Base-by-base conservation (phyloP, 2,329 filamentous ascomycete genomes). In the Neonectria ditissima region DNA sequence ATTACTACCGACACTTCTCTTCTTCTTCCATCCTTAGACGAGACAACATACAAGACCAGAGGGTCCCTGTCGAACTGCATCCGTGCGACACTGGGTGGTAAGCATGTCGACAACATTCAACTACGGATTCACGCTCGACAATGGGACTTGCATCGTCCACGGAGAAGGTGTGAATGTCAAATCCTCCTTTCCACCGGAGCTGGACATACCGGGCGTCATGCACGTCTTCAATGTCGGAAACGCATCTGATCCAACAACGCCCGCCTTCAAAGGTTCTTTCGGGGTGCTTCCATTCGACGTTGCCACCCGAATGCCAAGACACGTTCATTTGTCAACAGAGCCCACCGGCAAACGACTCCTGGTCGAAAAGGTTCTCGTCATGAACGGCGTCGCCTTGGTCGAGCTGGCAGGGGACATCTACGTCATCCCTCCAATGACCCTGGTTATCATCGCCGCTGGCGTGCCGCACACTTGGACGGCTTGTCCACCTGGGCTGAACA, bases 401-500 rank as follows among this genome's bases (percentile, higher is more conserved):
- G 51, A 54, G 39, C 51, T 54, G 6, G 51, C 30, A 11, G 51
- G 51, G 5, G 14, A 54, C 9, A 54, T 54, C 51, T 43, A 54
- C n/a, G 51, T 54, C 30, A 24, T 54, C 22, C 51, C 51, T n/a
- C 28, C 51, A 3, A 18, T 22, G 34, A 54, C n/a, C 7, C 51
- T 54, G 7, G 51, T 54, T n/a, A 54, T 32, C 30, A 54, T 54
- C n/a, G 51, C 51, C 5, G 30, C 51, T 6, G 51, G 51, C 14
- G 51, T 54, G n/a, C 51, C 51, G 4, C 51, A 54, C 20, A 54
- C 51, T 20, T 54, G 51, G 51, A 54, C 51, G 8, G 51, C 51
- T 13, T 54, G 51, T 22, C 51, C 51, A 11, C 11, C n/a, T n/a
- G 51, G 51, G 4, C 30, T 54, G 5, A 43, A 54, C 11, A 18